phyloP scores from a whole-genome alignment of 2,329 filamentous ascomycete species.

The Chaetomium olivaceum region DNA sequence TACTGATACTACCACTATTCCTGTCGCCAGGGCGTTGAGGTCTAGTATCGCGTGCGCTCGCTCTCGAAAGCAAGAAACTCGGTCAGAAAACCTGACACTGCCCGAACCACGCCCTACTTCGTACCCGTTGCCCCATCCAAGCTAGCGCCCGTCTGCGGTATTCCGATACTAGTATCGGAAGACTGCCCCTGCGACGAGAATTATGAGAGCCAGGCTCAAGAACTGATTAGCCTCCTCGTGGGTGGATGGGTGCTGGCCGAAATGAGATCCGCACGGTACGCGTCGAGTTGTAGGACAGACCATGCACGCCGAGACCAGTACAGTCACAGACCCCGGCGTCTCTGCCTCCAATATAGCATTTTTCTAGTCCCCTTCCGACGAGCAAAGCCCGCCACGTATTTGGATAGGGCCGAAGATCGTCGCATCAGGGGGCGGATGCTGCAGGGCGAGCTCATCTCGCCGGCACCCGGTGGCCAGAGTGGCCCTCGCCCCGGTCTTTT shows the following conservation, averaged over 20 bases:
- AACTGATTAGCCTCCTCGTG: slow-evolving; percentile 10
- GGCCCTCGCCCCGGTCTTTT: neutral
- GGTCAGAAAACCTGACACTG: neutral
- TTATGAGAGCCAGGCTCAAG: slow-evolving; percentile 17
- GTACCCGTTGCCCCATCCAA: slow-evolving; percentile 19
- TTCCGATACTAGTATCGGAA: slow-evolving; percentile 24
- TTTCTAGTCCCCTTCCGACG: neutral
- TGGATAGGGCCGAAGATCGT: slow-evolving; percentile 1
- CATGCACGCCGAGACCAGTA: slow-evolving; percentile 17
- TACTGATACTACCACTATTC: neutral
- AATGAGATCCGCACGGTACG: slow-evolving; percentile 27
- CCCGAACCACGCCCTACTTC: neutral
- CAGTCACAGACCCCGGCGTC: neutral
- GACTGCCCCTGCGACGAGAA: slow-evolving; percentile 17
- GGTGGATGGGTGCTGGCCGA: slow-evolving; percentile 22
- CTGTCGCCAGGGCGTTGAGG: slow-evolving; percentile 4
- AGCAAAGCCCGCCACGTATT: slow-evolving; percentile 23
- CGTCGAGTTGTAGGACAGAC: slow-evolving; percentile 29
- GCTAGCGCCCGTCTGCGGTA: slow-evolving; percentile 21
- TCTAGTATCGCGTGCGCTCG: slow-evolving; percentile 17
- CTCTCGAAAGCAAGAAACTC: slow-evolving; percentile 19
- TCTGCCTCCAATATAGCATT: slow-evolving; percentile 12
- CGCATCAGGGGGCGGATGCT: neutral
- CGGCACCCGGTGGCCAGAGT: neutral
- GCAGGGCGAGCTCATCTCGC: neutral